A percentile compares a stretch with the other conserved stretches of the same genome.
phyloP scores from a whole-genome alignment of 2,329 filamentous ascomycete genomes.

The Apiospora sp. region DNA sequence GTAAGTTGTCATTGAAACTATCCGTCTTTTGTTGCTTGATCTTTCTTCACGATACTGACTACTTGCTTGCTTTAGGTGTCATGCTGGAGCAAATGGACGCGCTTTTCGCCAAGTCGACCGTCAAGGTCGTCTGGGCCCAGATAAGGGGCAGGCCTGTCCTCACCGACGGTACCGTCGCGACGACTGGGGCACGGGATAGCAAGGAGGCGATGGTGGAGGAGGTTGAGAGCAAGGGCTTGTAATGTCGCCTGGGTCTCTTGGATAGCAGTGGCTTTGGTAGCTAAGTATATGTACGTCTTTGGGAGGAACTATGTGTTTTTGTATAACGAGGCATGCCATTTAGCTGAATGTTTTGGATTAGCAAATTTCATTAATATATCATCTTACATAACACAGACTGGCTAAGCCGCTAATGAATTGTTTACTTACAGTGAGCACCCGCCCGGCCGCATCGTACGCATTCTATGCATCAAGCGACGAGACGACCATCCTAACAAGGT shows the following conservation, averaged over 20 bases:
- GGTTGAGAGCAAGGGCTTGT: neutral
- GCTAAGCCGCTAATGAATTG: constrained; percentile 15
- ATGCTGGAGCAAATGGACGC: constrained; percentile 51
- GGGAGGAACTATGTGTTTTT: neutral
- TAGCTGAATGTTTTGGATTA: neutral
- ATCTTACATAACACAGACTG: neutral
- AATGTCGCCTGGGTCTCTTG: neutral
- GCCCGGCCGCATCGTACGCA: neutral
- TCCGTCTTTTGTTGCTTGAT: neutral
- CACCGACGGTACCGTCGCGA: neutral
- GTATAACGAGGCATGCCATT: neutral
- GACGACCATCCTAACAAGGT: neutral
- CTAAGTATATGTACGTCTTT: neutral
- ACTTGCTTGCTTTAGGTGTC: constrained; percentile 2
- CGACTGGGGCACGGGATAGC: neutral
- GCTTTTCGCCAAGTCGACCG: constrained; percentile 25
- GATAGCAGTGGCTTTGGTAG: neutral
- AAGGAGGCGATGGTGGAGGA: constrained; percentile 2
- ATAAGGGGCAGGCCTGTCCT: constrained; percentile 11
- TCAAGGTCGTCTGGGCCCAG: constrained; percentile 26
- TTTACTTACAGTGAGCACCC: neutral
- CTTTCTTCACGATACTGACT: neutral
- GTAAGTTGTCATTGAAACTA: constrained; percentile 34
- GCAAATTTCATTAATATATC: too few species aligned
- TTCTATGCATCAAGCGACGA: neutral